These are phyloP conservation scores for Zoysia matrella DNA, from an alignment of 202 grass and related monocot genomes.

Conservation along the genomic window DNA sequence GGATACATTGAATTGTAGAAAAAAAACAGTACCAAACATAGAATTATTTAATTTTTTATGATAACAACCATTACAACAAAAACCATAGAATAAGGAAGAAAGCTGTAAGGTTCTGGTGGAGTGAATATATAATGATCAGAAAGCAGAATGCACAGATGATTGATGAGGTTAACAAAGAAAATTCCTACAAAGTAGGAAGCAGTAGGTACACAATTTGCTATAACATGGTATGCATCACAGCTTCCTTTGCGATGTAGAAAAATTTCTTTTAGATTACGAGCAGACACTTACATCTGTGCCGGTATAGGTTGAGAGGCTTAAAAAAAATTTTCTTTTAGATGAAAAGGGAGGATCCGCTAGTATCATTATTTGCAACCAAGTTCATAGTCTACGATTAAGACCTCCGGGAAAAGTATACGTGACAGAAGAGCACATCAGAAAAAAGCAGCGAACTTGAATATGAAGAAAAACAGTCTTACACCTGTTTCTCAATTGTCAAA, in stretches of 20 bases:
- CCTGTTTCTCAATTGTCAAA: conserved; percentile 25
- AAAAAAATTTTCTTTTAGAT: not conserved
- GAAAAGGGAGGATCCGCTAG: not conserved
- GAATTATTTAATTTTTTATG: not conserved
- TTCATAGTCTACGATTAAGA: not conserved
- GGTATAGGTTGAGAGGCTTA: too few species aligned
- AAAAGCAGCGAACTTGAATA: not conserved
- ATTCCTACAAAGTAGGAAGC: conserved; percentile 5
- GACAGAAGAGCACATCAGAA: not conserved
- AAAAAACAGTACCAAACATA: not conserved
- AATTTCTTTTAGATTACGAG: too few species aligned
- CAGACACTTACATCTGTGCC: too few species aligned
- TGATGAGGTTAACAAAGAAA: conserved; percentile 6
- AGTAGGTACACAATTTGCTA: not conserved
- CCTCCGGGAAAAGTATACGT: not conserved
- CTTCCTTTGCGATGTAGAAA: not conserved
- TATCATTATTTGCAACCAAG: not conserved
- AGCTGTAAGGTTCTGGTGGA: not conserved
- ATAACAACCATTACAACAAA: not conserved
- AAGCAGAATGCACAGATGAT: conserved; percentile 3
- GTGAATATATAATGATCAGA: not conserved
- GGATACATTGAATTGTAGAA: not conserved
- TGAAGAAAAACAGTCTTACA: conserved; percentile 48
- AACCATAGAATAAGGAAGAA: not conserved
- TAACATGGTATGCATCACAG: not conserved